Base-by-base conservation (phyloP, 441 rosid species). In the Breynia disticha region DNA sequence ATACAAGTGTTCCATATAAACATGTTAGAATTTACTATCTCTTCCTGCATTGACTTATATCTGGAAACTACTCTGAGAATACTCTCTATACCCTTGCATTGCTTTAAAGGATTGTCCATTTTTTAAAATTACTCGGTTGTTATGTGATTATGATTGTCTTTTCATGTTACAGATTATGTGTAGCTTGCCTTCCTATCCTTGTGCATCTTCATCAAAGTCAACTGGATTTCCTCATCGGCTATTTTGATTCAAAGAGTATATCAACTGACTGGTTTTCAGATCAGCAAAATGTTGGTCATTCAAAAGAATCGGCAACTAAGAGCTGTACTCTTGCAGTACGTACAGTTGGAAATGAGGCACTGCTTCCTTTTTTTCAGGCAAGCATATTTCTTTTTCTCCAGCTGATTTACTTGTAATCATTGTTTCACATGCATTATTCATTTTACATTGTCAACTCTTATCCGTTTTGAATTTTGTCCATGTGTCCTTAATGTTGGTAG, bases 281-380 rank as follows among this genome's bases (percentile, higher is more conserved):
- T 67, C 63, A 45, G 53, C 73, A 71, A 57, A 75, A 71, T 60
- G 55, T 73, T 43, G 72, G 50, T 64, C 59, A 64, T 70, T 71
- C 82, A 60, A 58, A 64, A 13, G 54, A 68, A 63, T 60, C 67
- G 18, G 64, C 54, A 15, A 20, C 56, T 37, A 65, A 63, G 59
- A 61, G 64, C 22, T 48, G 56, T 71, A 64, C 63, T 59, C 48
- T 68, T 71, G 60, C 68, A 12, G 77, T 73, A 44, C 81, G 75
- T 61, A 65, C 59, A 62, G 68, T 82, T 72, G 80, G 74, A 57
- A 86, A 74, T 46, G 99, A 95, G 70, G 97, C 97, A 46, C 73
- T 95, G 78, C 97, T 95, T 62, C 99, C 99, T 42, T 95, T 79
- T 80, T 86, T 95, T 66, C 97, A 90, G 99, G 99, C 80, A 63